A percentile compares a stretch with the other conserved stretches of the same genome.
Evolutionary conservation across 768 basidiomycete species (phyloP).

Genomic region (Auricularia sp.): DNA sequence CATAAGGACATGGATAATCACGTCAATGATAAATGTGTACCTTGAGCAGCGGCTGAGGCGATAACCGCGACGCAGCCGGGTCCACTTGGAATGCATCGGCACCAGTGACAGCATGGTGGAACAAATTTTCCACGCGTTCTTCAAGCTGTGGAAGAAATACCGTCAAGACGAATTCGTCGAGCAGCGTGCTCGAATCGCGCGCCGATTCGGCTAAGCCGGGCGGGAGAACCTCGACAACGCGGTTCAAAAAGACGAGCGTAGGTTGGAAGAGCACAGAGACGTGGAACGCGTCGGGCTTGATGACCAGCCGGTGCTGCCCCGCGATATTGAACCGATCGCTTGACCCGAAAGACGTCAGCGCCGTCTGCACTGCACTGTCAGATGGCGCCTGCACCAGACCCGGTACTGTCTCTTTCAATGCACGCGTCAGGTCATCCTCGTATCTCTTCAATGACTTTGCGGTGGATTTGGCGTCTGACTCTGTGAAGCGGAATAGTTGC

Average conservation of each 20-base stretch:
- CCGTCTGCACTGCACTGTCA: constrained; percentile 40
- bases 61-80: constrained; percentile 50
- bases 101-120: constrained; percentile 77
- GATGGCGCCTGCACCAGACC: constrained; percentile 71
- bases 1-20: not conserved
- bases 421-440: constrained; percentile 76
- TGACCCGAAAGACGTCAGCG: constrained; percentile 47
- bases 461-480: constrained; percentile 71
- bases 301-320: constrained; percentile 74
- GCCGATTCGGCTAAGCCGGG: constrained; percentile 51
- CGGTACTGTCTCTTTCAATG: constrained; percentile 85
- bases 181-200: constrained; percentile 54
- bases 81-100: constrained; percentile 86
- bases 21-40: constrained; percentile 27
- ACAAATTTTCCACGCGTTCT: constrained; percentile 80
- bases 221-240: constrained; percentile 62
- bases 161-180: constrained; percentile 88
- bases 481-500: constrained; percentile 85
- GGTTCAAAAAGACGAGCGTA: constrained; percentile 72
- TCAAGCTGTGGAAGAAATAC: constrained; percentile 92
- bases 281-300: constrained; percentile 89
- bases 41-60: constrained; percentile 67
- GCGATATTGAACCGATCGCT: constrained; percentile 67
- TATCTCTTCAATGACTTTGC: constrained; percentile 58
- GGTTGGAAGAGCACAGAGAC: constrained; percentile 92